phyloP scores from a whole-genome alignment of 1,284 basidiomycete genomes.

The Ceratorhiza oryzae-sativae region DNA sequence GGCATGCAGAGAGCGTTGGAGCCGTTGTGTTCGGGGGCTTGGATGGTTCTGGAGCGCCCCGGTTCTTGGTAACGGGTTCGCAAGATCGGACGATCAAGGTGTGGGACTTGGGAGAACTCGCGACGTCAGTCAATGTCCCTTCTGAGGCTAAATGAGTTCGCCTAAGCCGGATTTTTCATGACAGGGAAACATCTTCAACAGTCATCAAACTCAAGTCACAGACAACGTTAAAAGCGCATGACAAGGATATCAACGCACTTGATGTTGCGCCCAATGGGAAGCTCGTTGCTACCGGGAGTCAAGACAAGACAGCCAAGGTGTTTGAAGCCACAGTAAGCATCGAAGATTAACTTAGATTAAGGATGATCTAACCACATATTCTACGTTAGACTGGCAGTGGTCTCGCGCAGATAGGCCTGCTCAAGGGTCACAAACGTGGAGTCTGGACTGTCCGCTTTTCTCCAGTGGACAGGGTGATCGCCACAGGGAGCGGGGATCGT shows the following conservation, averaged over 20 bases:
- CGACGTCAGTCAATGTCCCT: slow-evolving; percentile 1
- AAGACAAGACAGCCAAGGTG: slow-evolving; percentile 94
- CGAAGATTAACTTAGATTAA: no score
- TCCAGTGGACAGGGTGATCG: slow-evolving; percentile 81
- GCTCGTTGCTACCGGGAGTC: slow-evolving; percentile 91
- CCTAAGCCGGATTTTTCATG: slow-evolving; percentile 47
- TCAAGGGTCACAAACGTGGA: slow-evolving; percentile 95
- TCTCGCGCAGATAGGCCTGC: slow-evolving; percentile 82
- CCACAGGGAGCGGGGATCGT: slow-evolving; percentile 94
- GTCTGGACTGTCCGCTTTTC: slow-evolving; percentile 96
- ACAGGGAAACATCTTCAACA: slow-evolving; percentile 45
- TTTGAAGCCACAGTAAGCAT: slow-evolving; percentile 67
- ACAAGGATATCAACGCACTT: slow-evolving; percentile 98
- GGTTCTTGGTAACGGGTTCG: slow-evolving; percentile 90
- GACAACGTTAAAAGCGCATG: slow-evolving; percentile 91
- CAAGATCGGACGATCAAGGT: slow-evolving; percentile 98
- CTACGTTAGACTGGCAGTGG: slow-evolving; percentile 52
- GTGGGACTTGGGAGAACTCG: slow-evolving; percentile 76
- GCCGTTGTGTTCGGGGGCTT: slow-evolving; percentile 79
- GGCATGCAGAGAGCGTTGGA: slow-evolving; percentile 94
- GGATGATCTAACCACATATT: slow-evolving; percentile 52
- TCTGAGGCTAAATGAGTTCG: neutral
- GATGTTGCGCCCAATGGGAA: slow-evolving; percentile 92
- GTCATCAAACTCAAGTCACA: slow-evolving; percentile 74
- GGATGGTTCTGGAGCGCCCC: slow-evolving; percentile 49